phyloP scores from a whole-genome alignment of 1,284 basidiomycete species.

The Cystobasidium slooffiae region DNA sequence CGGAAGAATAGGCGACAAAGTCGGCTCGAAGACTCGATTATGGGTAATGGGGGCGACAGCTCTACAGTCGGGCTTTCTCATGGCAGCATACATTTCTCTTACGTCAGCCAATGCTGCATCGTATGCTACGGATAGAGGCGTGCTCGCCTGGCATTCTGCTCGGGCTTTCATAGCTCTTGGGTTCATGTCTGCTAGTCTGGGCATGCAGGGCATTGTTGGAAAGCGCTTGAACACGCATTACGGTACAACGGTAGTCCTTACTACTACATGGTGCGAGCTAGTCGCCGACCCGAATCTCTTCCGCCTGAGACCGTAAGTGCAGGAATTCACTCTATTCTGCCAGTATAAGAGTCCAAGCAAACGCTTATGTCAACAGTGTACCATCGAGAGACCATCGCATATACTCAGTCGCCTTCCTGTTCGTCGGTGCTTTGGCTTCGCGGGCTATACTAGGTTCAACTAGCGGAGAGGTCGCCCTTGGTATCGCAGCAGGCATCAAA shows the following conservation, averaged over 20 bases:
- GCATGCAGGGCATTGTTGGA: conserved; percentile 77
- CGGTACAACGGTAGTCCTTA: conserved; percentile 14
- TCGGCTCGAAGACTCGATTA: conserved; percentile 70
- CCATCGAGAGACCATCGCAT: conserved; percentile 36
- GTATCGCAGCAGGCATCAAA: conserved; percentile 42
- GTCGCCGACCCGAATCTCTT: conserved; percentile 36
- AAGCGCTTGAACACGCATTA: conserved; percentile 61
- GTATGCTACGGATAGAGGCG: conserved; percentile 63
- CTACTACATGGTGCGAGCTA: conserved; percentile 43
- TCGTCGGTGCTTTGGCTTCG: conserved; percentile 34
- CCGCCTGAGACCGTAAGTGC: conserved; percentile 4
- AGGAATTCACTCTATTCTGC: not conserved
- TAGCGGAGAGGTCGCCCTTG: conserved; percentile 30
- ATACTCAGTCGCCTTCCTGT: conserved; percentile 33
- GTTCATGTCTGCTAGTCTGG: conserved; percentile 70
- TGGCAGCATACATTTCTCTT: conserved; percentile 69
- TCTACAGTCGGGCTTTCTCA: conserved; percentile 73
- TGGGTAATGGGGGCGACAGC: conserved; percentile 76
- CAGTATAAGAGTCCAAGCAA: not conserved
- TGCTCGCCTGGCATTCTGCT: conserved; percentile 71
- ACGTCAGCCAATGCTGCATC: conserved; percentile 64
- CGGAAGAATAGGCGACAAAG: conserved; percentile 59
- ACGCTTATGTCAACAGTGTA: conserved; percentile 15
- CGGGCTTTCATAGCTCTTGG: conserved; percentile 70
- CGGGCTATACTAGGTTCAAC: conserved; percentile 14